Conservation (phyloP, 2,329 filamentous ascomycete species). For the Catunica adiposa region DNA sequence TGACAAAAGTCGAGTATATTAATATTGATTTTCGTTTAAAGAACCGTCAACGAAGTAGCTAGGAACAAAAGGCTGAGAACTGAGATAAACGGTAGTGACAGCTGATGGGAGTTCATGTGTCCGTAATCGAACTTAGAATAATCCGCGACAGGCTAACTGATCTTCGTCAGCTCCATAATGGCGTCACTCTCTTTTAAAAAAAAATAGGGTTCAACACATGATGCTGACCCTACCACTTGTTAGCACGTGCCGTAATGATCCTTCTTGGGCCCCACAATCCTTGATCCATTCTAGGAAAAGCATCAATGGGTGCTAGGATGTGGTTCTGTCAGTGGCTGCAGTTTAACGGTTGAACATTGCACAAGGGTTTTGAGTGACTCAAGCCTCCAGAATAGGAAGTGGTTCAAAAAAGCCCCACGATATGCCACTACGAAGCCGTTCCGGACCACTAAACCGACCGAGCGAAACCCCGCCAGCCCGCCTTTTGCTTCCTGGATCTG, state of each 20-base stretch:
- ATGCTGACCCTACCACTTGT: background rate
- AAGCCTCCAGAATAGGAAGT: background rate
- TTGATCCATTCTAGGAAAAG: background rate
- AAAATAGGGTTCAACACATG: background rate
- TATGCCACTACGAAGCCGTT: background rate
- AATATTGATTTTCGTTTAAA: too few species aligned
- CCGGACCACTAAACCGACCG: background rate
- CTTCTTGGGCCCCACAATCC: background rate
- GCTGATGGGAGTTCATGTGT: background rate
- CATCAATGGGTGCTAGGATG: background rate
- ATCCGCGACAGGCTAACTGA: background rate
- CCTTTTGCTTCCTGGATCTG: background rate
- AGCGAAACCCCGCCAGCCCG: background rate
- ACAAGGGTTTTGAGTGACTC: constrained; percentile 7
- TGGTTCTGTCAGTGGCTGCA: background rate
- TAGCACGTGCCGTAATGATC: background rate
- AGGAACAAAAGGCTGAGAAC: too few species aligned
- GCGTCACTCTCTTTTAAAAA: background rate
- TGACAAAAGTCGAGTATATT: too few species aligned
- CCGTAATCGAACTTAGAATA: background rate
- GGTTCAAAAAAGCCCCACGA: background rate
- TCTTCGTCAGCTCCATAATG: background rate
- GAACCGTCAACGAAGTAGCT: too few species aligned
- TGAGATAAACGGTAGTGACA: too few species aligned
- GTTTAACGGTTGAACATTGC: background rate